Evolutionary conservation across 2,329 filamentous ascomycete species (phyloP), one percentile per base, ranked within the genome.

Genomic region (Trichophyton mentagrophytes): DNA sequence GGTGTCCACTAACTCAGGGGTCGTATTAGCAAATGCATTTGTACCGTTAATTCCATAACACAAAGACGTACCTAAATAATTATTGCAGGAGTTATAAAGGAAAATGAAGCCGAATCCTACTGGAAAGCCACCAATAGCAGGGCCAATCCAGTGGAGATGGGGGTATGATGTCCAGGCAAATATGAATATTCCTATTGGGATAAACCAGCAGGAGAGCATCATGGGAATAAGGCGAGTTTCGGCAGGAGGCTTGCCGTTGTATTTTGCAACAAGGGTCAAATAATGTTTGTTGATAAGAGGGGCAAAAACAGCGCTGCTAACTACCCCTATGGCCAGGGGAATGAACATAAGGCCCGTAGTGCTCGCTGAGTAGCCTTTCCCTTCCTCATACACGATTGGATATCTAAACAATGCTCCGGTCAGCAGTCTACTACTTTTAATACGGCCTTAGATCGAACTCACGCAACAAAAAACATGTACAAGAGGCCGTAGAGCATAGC

Each of bases 281-380:
- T 95, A 95, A 75, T 95, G 86, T 63, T 82, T 86, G 80, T 95
- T 95, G 69, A 95, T 84, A 0, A 86, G 66, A 0, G 90, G 87
- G 0, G 88, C 78, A 72, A 83, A 88, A 11, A 74, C 68, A 15
- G 89, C 87, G 0, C 86, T 87, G 47, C 75, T 63, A 1, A 92
- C 17, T 15, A 93, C 88, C 58, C 89, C 89, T 17, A 93, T 75
- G 6, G 89, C 88, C 53, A 93, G 72, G 1, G 89, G 89, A 64
- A 93, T 90, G 72, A 95, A 95, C 86, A 93, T 92, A 7, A 95
- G 79, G 55, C 89, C 90, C 0, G 89, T 90, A 30, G 78, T 85
- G 40, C 87, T 82, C 30, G 88, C 80, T 2, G 80, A 83, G 73
- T 86, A 95, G 1, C 87, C 87, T 74, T 95, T 95, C 62, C 88